phyloP scores from a whole-genome alignment of 2,329 filamentous ascomycete genomes.

The Scopulariopsis brevicaulis region DNA sequence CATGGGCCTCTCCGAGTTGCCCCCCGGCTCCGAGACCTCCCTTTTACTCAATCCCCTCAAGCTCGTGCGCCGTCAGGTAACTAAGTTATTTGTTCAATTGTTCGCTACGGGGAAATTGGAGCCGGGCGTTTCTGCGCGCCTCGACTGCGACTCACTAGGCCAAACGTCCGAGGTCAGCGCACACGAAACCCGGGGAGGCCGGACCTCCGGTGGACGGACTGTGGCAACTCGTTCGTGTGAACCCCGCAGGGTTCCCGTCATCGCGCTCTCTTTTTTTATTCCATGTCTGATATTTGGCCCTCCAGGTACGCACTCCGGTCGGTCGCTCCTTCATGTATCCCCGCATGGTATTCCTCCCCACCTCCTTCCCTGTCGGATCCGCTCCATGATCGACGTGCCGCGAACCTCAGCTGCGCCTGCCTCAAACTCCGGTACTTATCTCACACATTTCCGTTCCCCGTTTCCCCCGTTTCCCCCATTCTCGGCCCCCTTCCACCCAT shows the following conservation, averaged over 20 bases:
- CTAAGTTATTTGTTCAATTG: neutral
- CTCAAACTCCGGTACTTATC: conserved; percentile 6
- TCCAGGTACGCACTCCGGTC: neutral
- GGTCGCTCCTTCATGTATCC: neutral
- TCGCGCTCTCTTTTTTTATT: neutral
- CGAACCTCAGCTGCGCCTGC: conserved; percentile 4
- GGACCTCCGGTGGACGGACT: too few species aligned
- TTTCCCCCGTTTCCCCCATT: neutral
- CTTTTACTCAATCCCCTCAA: neutral
- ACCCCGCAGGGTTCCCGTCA: neutral
- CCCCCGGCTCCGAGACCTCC: neutral
- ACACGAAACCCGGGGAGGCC: neutral
- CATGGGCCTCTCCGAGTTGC: too few species aligned
- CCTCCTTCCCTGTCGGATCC: conserved; percentile 1
- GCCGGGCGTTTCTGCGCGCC: neutral
- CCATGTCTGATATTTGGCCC: neutral
- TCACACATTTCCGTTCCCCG: neutral
- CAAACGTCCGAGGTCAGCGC: neutral
- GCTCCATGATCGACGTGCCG: conserved; percentile 3
- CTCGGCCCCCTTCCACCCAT: conserved; percentile 7
- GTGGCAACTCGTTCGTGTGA: too few species aligned
- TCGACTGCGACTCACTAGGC: neutral
- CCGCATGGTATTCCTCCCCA: neutral
- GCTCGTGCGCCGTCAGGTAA: neutral
- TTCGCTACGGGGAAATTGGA: neutral